phyloP scores from a whole-genome alignment of 108 stramenopile genomes.

The Discostella stelligeroides region DNA sequence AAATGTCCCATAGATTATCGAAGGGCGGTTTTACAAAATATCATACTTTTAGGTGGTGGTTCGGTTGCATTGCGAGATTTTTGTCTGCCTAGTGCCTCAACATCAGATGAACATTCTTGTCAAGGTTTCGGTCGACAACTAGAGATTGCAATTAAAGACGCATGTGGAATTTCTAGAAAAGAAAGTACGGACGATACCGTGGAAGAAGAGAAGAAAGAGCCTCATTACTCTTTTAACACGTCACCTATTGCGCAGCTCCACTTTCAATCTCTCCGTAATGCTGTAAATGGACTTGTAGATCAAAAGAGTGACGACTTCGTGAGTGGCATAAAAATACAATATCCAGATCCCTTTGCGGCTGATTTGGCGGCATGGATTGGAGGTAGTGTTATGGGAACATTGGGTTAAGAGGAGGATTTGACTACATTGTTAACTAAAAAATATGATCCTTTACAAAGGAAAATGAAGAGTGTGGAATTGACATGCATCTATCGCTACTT shows the following conservation, averaged over 20 bases:
- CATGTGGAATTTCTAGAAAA: slow-evolving; percentile 16
- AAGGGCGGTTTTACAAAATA: slow-evolving; percentile 30
- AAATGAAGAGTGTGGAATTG: background rate
- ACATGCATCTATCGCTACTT: slow-evolving; percentile 74
- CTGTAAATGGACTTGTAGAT: background rate
- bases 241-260: slow-evolving; percentile 32
- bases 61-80: slow-evolving; percentile 30
- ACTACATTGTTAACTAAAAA: slow-evolving; percentile 27
- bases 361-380: slow-evolving; percentile 35
- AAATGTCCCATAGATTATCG: slow-evolving; percentile 35
- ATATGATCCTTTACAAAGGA: background rate
- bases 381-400: slow-evolving; percentile 41
- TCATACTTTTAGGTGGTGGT: slow-evolving; percentile 28
- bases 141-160: slow-evolving; percentile 17
- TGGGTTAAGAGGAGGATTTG: slow-evolving; percentile 25
- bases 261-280: slow-evolving; percentile 22
- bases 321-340: slow-evolving; percentile 27
- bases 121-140: slow-evolving; percentile 14
- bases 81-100: background rate
- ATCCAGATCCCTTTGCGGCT: slow-evolving; percentile 43
- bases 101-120: background rate
- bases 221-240: slow-evolving; percentile 5
- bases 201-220: slow-evolving; percentile 37
- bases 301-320: background rate
- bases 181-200: background rate